A percentile compares a stretch with the other conserved stretches of the same genome.
These are phyloP conservation scores for Globisporangium orthogonon DNA, from an alignment of 352 stramenopile species.

Conservation along the genomic window DNA sequence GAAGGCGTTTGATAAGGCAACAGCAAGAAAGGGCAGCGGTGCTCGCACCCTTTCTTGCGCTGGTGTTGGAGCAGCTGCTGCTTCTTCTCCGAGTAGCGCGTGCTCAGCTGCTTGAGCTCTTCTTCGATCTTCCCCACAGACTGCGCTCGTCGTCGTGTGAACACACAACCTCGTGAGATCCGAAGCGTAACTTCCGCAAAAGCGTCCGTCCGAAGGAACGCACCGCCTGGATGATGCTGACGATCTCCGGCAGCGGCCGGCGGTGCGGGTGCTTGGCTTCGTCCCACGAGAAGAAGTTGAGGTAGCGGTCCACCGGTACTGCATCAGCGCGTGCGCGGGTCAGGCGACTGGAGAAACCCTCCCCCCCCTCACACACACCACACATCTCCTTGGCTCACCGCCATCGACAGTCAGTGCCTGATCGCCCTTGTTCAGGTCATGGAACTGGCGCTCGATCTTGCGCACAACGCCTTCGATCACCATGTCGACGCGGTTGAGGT, in stretches of 20 bases:
- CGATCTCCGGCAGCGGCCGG: conserved; percentile 94
- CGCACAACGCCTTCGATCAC: conserved; percentile 93
- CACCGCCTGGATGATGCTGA: conserved; percentile 92
- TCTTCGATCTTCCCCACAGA: conserved; percentile 95
- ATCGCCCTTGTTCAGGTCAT: conserved; percentile 89
- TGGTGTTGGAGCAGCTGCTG: conserved; percentile 85
- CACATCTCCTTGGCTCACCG: conserved; percentile 20
- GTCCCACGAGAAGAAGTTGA: conserved; percentile 98
- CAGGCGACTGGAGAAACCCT: neutral
- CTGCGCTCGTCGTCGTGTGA: conserved; percentile 17
- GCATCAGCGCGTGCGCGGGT: neutral
- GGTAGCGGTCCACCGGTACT: conserved; percentile 92
- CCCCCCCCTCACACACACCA: too few relatives aligned
- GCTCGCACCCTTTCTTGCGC: conserved; percentile 87
- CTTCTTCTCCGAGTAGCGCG: conserved; percentile 93
- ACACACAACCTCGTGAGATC: neutral
- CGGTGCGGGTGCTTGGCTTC: conserved; percentile 96
- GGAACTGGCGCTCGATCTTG: conserved; percentile 96
- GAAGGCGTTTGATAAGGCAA: too few relatives aligned
- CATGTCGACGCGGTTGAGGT: conserved; percentile 94
- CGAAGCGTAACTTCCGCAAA: neutral
- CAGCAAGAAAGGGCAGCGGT: neutral
- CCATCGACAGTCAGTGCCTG: conserved; percentile 82
- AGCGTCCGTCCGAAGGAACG: neutral
- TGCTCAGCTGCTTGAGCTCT: conserved; percentile 93